phyloP scores from a whole-genome alignment of 2,329 filamentous ascomycete species.

The Chaetomium olivaceum region DNA sequence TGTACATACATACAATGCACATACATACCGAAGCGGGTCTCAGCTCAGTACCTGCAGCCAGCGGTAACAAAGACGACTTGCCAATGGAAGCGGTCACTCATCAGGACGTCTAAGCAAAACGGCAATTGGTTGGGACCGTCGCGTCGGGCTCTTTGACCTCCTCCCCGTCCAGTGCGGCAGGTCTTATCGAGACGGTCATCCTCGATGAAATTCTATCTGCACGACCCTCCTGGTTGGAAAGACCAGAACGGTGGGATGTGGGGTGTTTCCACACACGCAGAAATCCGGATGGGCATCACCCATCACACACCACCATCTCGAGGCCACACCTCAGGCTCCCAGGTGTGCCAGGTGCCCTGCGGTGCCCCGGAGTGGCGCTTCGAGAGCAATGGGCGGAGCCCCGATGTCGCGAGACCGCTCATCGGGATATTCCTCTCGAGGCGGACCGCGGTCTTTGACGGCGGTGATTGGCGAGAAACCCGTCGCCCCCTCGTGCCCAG shows the following conservation, averaged over 20 bases:
- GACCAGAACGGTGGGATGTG: neutral
- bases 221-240: too few species aligned
- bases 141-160: neutral
- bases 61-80: neutral
- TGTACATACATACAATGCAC: neutral
- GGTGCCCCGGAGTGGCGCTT: neutral
- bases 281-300: neutral
- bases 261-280: neutral
- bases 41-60: conserved; percentile 2
- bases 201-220: neutral
- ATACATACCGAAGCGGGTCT: neutral
- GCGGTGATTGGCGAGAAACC: neutral
- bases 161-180: neutral
- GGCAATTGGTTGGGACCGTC: conserved; percentile 1
- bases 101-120: conserved; percentile 5
- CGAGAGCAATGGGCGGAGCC: neutral
- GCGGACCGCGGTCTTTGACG: neutral
- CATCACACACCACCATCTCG: neutral
- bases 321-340: too few species aligned
- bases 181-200: neutral
- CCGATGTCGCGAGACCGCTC: conserved; percentile 4
- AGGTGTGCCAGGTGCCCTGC: neutral
- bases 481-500: neutral
- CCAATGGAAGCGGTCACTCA: neutral
- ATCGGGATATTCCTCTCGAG: neutral